These are phyloP conservation scores for Hagleromyces aurorensis DNA, from an alignment of 805 yeast species.

Conservation along the genomic window DNA sequence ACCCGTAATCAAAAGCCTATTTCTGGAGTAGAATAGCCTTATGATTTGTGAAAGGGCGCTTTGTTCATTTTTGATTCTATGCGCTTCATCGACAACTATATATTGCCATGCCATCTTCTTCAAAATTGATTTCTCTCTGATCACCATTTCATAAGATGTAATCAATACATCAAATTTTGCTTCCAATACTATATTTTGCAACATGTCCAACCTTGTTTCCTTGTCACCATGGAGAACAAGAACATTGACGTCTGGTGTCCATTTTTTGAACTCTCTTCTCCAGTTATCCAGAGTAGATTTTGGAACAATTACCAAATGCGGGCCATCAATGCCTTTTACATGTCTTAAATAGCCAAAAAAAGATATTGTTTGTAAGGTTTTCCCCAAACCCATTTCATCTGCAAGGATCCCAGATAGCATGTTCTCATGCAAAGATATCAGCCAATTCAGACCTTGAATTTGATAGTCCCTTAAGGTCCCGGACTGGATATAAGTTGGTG, in stretches of 20 bases:
- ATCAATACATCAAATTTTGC: conserved; percentile 85
- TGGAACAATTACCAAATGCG: conserved; percentile 86
- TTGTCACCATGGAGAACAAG: conserved; percentile 85
- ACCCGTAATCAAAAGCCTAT: conserved; percentile 84
- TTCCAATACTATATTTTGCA: conserved; percentile 50
- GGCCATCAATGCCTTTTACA: conserved; percentile 73
- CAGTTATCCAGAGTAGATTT: conserved; percentile 94
- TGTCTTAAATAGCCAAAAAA: conserved; percentile 84
- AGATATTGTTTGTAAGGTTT: conserved; percentile 89
- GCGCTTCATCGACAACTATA: conserved; percentile 92
- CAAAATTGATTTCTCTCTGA: conserved; percentile 74
- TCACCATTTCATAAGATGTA: conserved; percentile 89
- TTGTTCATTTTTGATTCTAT: conserved; percentile 91
- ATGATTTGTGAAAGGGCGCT: conserved; percentile 88
- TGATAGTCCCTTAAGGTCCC: conserved; percentile 88
- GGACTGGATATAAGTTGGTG: conserved; percentile 63
- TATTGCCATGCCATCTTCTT: conserved; percentile 90
- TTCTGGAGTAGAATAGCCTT: conserved; percentile 76
- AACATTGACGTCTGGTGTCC: conserved; percentile 93
- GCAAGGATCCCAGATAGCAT: conserved; percentile 88
- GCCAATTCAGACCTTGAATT: conserved; percentile 92
- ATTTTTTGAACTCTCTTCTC: conserved; percentile 86
- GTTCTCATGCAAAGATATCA: conserved; percentile 80
- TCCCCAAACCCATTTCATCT: conserved; percentile 98
- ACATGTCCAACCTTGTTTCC: conserved; percentile 59